Evolutionary conservation across 2,329 filamentous ascomycete species (phyloP), one percentile per base, ranked within the genome.

Genomic region (Neonectria faginata): DNA sequence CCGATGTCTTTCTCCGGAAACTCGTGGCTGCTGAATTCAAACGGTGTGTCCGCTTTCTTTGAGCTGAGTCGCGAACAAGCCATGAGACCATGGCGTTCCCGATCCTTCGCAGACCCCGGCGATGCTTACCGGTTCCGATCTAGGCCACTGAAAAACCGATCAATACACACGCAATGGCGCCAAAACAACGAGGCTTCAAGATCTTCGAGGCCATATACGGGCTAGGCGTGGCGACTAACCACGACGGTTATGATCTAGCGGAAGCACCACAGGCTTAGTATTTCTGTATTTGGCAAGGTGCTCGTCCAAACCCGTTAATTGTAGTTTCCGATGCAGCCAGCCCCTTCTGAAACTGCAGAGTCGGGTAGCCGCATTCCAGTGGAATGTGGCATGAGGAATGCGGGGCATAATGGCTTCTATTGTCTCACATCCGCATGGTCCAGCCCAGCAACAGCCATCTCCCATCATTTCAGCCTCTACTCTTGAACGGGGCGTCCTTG

Each of bases 171-270:
- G 29, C 27, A 6, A 6, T 18, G 16, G 18, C 31, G 50, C 10
- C 50, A 41, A 22, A 41, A 36, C 18, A 11, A 53, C 27, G 25
- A 29, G 25, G 27, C 16, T 5, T 9, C 33, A 22, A 53, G 14
- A 22, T 18, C 8, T 39, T 22, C 31, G 50, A 36, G 31, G 29
- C 33, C 33, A 22, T 1, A 16, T 16, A 12, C 8, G 12, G 29
- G 29, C 18, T 33, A 53, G 50, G 20, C 50, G 50, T 53, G 50
- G 31, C 11, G 31, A 25, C 50, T 53, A 27, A 18, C 33, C 50
- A 14, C 18, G 20, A 53, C 33, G 33, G 29, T 53, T 53, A n/a
- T n/a, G 22, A 16, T 29, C 33, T 18, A 20, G 18, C 50, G 8
- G 22, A 52, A 53, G 31, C 22, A 22, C 27, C 5, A 12, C 8